Evolutionary conservation across 2,329 filamentous ascomycete genomes (phyloP).

Genomic region (Fusarium praegraminearum): DNA sequence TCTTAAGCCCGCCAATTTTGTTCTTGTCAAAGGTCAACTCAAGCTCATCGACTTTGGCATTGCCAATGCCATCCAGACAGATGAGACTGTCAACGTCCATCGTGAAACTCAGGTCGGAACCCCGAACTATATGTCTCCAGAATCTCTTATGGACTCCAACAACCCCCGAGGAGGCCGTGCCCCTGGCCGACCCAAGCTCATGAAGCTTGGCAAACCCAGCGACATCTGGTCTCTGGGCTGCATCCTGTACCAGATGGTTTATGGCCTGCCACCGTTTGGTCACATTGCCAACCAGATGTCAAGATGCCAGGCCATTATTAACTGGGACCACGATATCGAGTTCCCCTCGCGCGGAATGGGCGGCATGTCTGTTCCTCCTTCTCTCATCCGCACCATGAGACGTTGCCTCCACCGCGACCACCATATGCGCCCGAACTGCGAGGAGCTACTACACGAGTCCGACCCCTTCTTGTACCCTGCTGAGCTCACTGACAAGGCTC

Average conservation of each 20-base stretch:
- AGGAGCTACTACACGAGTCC: constrained; percentile 67
- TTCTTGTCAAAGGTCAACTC: constrained; percentile 87
- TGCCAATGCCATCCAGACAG: constrained; percentile 94
- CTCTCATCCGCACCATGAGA: constrained; percentile 71
- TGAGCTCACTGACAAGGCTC: constrained; percentile 65
- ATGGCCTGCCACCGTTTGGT: constrained; percentile 94
- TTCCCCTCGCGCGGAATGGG: constrained; percentile 78
- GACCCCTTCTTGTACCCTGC: constrained; percentile 75
- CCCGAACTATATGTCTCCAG: constrained; percentile 98
- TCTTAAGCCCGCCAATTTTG: constrained; percentile 96
- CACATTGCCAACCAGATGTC: constrained; percentile 90
- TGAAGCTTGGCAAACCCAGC: constrained; percentile 95
- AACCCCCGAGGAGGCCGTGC: constrained; percentile 63
- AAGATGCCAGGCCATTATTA: constrained; percentile 87
- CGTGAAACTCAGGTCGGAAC: constrained; percentile 95
- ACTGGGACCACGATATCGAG: constrained; percentile 78
- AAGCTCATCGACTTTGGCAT: constrained; percentile 99
- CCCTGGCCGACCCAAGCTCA: constrained; percentile 73
- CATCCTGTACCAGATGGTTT: constrained; percentile 98
- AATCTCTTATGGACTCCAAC: constrained; percentile 90
- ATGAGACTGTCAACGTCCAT: constrained; percentile 97
- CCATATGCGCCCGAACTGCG: constrained; percentile 72
- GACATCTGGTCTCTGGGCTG: constrained; percentile 97
- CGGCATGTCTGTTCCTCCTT: constrained; percentile 68
- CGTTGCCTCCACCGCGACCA: constrained; percentile 73